Conservation (phyloP, 2,329 filamentous ascomycete species). For the Lasiodiplodia sp. region DNA sequence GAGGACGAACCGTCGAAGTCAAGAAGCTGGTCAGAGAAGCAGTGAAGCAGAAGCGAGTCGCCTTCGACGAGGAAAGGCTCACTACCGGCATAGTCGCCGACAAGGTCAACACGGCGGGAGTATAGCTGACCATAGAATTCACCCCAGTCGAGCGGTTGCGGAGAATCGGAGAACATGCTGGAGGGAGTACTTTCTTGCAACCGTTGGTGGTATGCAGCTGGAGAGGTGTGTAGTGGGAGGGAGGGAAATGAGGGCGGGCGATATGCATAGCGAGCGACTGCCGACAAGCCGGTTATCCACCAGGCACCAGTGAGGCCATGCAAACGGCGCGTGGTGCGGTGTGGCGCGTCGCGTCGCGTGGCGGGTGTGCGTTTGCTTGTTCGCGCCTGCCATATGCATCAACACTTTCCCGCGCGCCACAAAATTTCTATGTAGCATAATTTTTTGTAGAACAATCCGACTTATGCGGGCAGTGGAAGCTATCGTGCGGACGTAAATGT, state of each 20-base stretch:
- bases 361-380: not conserved
- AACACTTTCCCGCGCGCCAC: not conserved
- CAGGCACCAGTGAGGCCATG: not conserved
- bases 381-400: not conserved
- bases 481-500: too few relatives aligned
- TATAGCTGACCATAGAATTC: constrained; percentile 42
- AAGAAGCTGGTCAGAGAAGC: constrained; percentile 67
- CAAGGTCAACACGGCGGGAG: constrained; percentile 57
- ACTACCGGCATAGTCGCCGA: constrained; percentile 77
- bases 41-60: constrained; percentile 72
- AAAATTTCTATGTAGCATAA: too few relatives aligned
- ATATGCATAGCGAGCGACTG: not conserved
- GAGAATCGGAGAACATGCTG: not conserved
- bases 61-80: constrained; percentile 78
- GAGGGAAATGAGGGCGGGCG: not conserved
- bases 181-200: not conserved
- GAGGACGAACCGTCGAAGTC: constrained; percentile 63
- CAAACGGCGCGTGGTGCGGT: not conserved
- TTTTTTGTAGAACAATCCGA: too few relatives aligned
- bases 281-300: too few relatives aligned
- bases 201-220: not conserved
- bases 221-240: not conserved
- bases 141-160: not conserved
- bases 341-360: not conserved
- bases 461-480: too few relatives aligned